These are phyloP conservation scores for Gaertneriomyces semiglobifer DNA, from an alignment of 192 early-diverging fungal genomes.

Conservation along the genomic window DNA sequence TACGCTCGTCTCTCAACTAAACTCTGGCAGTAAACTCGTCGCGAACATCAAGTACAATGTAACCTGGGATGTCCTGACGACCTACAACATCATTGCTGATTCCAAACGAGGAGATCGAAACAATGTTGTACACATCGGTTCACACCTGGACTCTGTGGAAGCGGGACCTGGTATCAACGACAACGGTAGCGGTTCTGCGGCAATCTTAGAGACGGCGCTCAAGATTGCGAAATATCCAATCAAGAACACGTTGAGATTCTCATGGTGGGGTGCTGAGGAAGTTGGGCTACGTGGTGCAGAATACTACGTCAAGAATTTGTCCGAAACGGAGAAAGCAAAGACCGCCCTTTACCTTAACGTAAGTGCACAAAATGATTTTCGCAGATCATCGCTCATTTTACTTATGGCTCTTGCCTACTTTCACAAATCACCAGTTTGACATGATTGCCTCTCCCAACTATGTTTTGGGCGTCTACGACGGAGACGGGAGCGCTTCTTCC, in stretches of 20 bases:
- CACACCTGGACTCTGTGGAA: constrained; percentile 44
- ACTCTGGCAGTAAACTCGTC: background rate
- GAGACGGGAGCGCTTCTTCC: constrained; percentile 6
- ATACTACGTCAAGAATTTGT: constrained; percentile 44
- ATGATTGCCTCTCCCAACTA: constrained; percentile 52
- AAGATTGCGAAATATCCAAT: constrained; percentile 6
- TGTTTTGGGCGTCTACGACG: constrained; percentile 40
- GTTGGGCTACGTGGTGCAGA: constrained; percentile 38
- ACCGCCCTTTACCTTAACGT: constrained; percentile 37
- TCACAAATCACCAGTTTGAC: constrained; percentile 17
- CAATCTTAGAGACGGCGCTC: constrained; percentile 41
- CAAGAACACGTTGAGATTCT: constrained; percentile 38
- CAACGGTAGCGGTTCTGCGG: constrained; percentile 44
- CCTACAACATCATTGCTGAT: constrained; percentile 36
- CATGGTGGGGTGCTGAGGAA: constrained; percentile 40
- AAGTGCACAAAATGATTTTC: too few species aligned
- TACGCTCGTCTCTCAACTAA: background rate
- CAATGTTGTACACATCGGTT: constrained; percentile 36
- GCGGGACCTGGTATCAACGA: constrained; percentile 50
- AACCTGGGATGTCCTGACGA: background rate
- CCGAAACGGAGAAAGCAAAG: constrained; percentile 10
- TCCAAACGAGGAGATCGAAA: constrained; percentile 29
- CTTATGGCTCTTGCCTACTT: too few species aligned
- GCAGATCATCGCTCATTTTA: too few species aligned
- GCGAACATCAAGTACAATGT: background rate